Evolutionary conservation across 2,329 filamentous ascomycete species (phyloP).

Genomic region (Trichoderma oligosporum): DNA sequence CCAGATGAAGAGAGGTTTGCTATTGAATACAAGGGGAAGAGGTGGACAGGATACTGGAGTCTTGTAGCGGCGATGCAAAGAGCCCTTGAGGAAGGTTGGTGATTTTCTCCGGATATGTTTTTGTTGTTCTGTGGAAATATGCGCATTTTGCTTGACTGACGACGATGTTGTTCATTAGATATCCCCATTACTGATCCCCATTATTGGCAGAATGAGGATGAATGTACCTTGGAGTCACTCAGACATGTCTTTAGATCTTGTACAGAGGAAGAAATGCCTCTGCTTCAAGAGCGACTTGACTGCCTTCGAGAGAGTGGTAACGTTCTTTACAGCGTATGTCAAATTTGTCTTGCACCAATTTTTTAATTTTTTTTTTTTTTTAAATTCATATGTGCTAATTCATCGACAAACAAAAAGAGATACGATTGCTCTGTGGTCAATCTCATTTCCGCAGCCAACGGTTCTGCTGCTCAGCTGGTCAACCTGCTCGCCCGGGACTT

Average conservation of each 20-base stretch:
- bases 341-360: neutral
- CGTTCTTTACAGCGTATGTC: slow-evolving; percentile 69
- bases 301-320: slow-evolving; percentile 80
- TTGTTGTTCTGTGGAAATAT: too few relatives aligned
- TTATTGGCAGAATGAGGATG: slow-evolving; percentile 76
- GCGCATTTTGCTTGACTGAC: too few relatives aligned
- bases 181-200: slow-evolving; percentile 70
- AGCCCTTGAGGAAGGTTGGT: slow-evolving; percentile 75
- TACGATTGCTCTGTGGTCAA: slow-evolving; percentile 72
- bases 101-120: neutral
- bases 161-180: neutral
- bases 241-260: slow-evolving; percentile 79
- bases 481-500: slow-evolving; percentile 83
- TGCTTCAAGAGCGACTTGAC: slow-evolving; percentile 71
- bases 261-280: slow-evolving; percentile 80
- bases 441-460: slow-evolving; percentile 68
- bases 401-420: slow-evolving; percentile 46
- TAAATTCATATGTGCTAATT: neutral
- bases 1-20: slow-evolving; percentile 70
- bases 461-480: slow-evolving; percentile 79
- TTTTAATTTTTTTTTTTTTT: neutral
- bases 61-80: slow-evolving; percentile 82
- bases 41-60: slow-evolving; percentile 95
- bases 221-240: slow-evolving; percentile 71
- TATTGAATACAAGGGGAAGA: slow-evolving; percentile 73